Base-by-base conservation (phyloP, 306 rosid genomes). In the Gastrolobium villosum region DNA sequence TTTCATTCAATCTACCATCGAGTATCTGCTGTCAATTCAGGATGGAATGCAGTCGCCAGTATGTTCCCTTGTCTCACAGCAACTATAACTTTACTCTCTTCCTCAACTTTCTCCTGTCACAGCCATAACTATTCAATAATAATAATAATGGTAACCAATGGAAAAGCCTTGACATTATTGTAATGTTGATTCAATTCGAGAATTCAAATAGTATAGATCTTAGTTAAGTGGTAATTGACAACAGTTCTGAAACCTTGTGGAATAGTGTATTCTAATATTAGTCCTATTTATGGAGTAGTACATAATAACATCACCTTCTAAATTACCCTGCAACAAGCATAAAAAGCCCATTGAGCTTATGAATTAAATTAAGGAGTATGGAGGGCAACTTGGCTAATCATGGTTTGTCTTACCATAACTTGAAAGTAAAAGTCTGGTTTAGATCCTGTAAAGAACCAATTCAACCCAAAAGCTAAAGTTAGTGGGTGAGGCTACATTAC, bases 11-110 rank as follows among this genome's bases (percentile, higher is more conserved):
- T 13, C 7, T 88, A 95, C 99, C 99, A 95, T 86, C 99, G 85
- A 66, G 89, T 86, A 74, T 95, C 99, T 39, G 99, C 91, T 15
- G 99, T 93, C 84, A 95, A 81, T 87, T 95, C 99, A 66, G 99
- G 99, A 85, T 95, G 99, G 74, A 95, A 95, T 70, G 98, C 99
- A 43, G 99, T 95, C 2, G 77, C 99, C n/a, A 93, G 88, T 82
- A 93, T 75, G 83, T 92, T 95, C 68, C 88, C 92, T 83, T 95
- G 99, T 84, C 94, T 86, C 56, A 93, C 98, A 7, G 99, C 98
- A 57, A 92, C 98, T 81, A 95, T 87, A 57, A 95, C 99, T 86
- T 86, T 89, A 59, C 84, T 74, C 71, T 67, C 81, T 59, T 84
- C 74, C 53, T 34, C 88, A 37, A 63, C 37, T 70, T 82, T 86